Evolutionary conservation across 2,329 filamentous ascomycete genomes (phyloP), one percentile per base, ranked within the genome.

Genomic region (Byssochlamys sp.): DNA sequence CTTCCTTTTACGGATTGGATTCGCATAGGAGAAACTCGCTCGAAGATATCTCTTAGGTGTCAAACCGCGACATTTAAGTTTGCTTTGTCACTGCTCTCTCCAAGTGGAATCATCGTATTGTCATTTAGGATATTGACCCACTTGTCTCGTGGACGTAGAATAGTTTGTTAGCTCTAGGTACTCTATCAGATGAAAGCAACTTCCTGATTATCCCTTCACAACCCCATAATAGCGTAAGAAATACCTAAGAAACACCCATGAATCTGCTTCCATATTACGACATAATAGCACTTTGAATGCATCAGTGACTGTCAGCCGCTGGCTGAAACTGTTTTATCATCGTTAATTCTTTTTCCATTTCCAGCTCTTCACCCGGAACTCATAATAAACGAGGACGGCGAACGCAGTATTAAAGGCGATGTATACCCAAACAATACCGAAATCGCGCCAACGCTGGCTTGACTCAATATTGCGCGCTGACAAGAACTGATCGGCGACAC

Each of bases 391-490:
- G 55, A 67, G 2, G 63, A 86, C 68, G 0, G 83, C 81, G 0
- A 75, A 81, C 29, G 70, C 69, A n/a, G 84, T 69, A 65, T 86
- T 86, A 67, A 85, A 83, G 11, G 76, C 67, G 57, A 85, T 77
- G 59, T 82, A 87, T 0, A 76, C 79, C 75, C 81, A 85, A 55
- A 85, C 72, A 27, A 88, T 71, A 1, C 84, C 86, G 66, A 86
- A 86, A 68, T 90, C 87, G 58, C 85, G 79, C 86, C 86, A 90
- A 27, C 84, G 75, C 28, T 87, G 74, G 28, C 61, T 67, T 67
- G 86, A 89, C 58, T 76, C 67, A 57, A 81, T 78, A 53, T 77
- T 74, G 52, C 83, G 77, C 0, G 60, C 58, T 0, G 76, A 66
- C 31, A 77, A 65, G 57, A 77, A 78, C 54, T 77, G 70, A 63